These are phyloP conservation scores for Panicum miliaceum DNA, from an alignment of 176 grass and related monocot genomes.

Conservation along the genomic window DNA sequence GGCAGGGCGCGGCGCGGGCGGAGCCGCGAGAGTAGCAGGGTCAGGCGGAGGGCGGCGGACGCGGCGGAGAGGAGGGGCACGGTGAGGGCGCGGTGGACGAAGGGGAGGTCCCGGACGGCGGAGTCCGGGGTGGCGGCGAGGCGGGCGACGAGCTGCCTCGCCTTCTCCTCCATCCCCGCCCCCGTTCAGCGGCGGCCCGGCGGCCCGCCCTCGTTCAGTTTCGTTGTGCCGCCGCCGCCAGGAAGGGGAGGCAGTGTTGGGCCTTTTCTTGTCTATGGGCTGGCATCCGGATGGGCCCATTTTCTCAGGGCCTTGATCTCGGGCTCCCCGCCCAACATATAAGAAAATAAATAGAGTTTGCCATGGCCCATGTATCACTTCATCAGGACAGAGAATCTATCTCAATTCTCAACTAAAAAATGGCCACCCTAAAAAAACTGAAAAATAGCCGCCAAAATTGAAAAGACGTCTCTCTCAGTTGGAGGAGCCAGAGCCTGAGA, in stretches of 20 bases:
- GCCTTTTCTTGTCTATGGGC: background rate
- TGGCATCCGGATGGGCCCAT: background rate
- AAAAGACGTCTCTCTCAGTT: background rate
- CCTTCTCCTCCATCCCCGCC: slow-evolving; percentile 46
- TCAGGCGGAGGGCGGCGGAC: slow-evolving; percentile 51
- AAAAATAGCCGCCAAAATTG: no score
- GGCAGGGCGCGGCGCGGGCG: slow-evolving; percentile 43
- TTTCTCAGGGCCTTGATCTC: background rate
- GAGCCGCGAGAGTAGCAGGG: slow-evolving; percentile 50
- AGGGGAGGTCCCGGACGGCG: slow-evolving; percentile 51
- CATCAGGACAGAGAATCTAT: no score
- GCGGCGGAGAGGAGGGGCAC: slow-evolving; percentile 73
- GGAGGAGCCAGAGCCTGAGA: background rate
- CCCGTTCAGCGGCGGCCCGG: no score
- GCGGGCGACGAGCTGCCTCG: slow-evolving; percentile 50
- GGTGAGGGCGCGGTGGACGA: slow-evolving; percentile 58
- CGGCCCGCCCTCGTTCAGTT: no score
- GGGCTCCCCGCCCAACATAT: background rate
- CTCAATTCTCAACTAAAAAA: no score
- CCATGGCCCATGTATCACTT: no score
- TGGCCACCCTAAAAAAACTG: no score
- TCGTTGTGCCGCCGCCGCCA: background rate
- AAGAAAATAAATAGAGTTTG: no score
- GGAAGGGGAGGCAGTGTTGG: background rate
- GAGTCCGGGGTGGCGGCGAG: slow-evolving; percentile 65